Percentiles rank a stretch among this genome's conserved stretches.
Evolutionary conservation across 148 eudicot species (phyloP).

Genomic region (Persicaria tinctoria): DNA sequence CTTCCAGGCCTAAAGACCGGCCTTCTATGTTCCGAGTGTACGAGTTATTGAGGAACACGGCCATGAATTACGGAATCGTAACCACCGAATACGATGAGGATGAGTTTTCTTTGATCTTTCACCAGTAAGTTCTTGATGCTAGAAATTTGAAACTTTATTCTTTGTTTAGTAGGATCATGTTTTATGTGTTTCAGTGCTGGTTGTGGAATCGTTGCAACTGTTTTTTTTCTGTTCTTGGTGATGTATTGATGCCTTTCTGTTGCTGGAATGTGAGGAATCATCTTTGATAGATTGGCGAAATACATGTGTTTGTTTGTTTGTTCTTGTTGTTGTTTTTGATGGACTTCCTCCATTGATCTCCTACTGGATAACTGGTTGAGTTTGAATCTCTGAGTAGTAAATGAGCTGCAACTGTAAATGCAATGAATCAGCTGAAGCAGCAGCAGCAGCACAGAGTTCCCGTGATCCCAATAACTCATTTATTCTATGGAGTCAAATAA

Average conservation of each 20-base stretch:
- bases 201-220: not conserved
- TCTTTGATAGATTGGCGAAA: not conserved
- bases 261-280: not conserved
- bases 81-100: slow-evolving; percentile 48
- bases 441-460: slow-evolving; percentile 7
- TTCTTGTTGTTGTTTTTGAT: not conserved
- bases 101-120: slow-evolving; percentile 70
- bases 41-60: slow-evolving; percentile 52
- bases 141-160: slow-evolving; percentile 8
- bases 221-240: not conserved
- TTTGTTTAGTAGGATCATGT: slow-evolving; percentile 13
- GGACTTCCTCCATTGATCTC: not conserved
- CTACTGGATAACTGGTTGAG: not conserved
- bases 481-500: too few species aligned
- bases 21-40: slow-evolving; percentile 72
- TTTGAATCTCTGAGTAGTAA: not conserved
- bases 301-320: not conserved
- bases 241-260: not conserved
- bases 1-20: slow-evolving; percentile 63
- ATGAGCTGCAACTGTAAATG: not conserved
- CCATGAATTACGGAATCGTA: slow-evolving; percentile 57
- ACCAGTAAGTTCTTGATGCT: slow-evolving; percentile 34
- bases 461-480: slow-evolving; percentile 22
- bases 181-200: not conserved
- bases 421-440: not conserved